Evolutionary conservation across 2,329 filamentous ascomycete species (phyloP).

Genomic region (Colletotrichum kahawae): DNA sequence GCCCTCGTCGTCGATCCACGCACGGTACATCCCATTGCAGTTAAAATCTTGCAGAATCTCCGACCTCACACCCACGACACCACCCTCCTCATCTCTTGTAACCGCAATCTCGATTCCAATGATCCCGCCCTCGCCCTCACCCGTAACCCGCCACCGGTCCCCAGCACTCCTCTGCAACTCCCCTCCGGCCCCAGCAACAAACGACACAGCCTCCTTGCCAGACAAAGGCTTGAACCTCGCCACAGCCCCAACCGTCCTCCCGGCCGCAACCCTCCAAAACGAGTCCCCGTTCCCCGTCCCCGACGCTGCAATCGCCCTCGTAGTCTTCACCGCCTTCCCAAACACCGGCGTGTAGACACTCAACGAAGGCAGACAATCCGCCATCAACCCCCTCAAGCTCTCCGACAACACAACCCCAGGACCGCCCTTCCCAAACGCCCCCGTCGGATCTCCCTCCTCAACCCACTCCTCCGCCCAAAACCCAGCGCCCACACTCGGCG

Average conservation of each 20-base stretch:
- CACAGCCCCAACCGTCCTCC: constrained; percentile 74
- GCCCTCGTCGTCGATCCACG: constrained; percentile 72
- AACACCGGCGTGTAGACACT: constrained; percentile 35
- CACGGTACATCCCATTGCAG: constrained; percentile 86
- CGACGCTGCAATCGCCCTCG: constrained; percentile 64
- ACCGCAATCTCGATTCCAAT: constrained; percentile 76
- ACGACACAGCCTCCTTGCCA: constrained; percentile 62
- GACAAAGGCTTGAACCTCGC: constrained; percentile 64
- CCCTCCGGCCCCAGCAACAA: constrained; percentile 73
- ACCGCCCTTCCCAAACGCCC: constrained; percentile 12
- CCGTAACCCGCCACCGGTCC: constrained; percentile 72
- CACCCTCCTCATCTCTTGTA: constrained; percentile 46
- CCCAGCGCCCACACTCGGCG: constrained; percentile 80
- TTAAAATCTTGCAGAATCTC: constrained; percentile 80
- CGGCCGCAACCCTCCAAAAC: constrained; percentile 76
- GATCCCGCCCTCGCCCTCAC: constrained; percentile 84
- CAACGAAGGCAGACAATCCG: constrained; percentile 64
- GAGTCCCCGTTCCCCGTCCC: constrained; percentile 90
- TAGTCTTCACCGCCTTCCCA: constrained; percentile 30
- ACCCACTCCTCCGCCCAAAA: constrained; percentile 91
- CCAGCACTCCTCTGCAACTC: constrained; percentile 78
- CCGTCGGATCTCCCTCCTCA: constrained; percentile 46
- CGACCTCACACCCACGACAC: constrained; percentile 44
- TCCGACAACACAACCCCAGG: constrained; percentile 39
- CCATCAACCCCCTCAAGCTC: constrained; percentile 53